These are phyloP conservation scores for Marasmius sp. DNA, from an alignment of 1,284 basidiomycete genomes.

Conservation along the genomic window DNA sequence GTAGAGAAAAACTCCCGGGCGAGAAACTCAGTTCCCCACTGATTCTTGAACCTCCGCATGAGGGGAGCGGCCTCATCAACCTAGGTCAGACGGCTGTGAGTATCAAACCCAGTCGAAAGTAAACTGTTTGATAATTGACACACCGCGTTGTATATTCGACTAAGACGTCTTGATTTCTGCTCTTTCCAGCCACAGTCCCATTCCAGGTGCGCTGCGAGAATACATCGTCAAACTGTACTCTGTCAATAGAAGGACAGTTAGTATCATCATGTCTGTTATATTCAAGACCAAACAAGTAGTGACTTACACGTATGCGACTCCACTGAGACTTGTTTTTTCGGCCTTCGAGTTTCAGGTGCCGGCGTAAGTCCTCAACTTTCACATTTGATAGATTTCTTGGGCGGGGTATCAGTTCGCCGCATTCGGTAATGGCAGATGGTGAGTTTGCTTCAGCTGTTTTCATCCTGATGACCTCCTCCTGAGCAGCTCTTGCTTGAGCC, in stretches of 20 bases:
- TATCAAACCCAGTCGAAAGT: background rate
- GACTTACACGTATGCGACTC: slow-evolving; percentile 26
- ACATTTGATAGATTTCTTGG: slow-evolving; percentile 3
- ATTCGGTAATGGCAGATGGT: too few relatives aligned
- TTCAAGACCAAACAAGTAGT: slow-evolving; percentile 4
- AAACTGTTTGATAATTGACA: background rate
- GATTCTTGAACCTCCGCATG: slow-evolving; percentile 1
- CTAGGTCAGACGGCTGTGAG: background rate
- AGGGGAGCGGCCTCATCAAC: slow-evolving; percentile 4
- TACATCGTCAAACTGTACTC: slow-evolving; percentile 21
- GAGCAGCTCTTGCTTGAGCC: background rate
- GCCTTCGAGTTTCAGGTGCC: slow-evolving; percentile 29
- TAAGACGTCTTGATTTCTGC: slow-evolving; percentile 23
- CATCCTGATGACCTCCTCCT: background rate
- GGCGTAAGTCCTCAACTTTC: slow-evolving; percentile 31
- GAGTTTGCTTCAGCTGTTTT: background rate
- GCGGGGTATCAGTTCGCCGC: background rate
- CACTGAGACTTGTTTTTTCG: slow-evolving; percentile 30
- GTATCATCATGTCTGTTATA: background rate
- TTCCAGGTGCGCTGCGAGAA: slow-evolving; percentile 24
- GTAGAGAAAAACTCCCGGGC: background rate
- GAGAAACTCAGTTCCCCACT: slow-evolving; percentile 4
- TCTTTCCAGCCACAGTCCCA: background rate
- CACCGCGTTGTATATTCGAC: background rate
- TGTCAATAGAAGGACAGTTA: too few relatives aligned